These are phyloP conservation scores for Coffea canephora DNA, from an alignment of 257 asterid species.

Conservation along the genomic window DNA sequence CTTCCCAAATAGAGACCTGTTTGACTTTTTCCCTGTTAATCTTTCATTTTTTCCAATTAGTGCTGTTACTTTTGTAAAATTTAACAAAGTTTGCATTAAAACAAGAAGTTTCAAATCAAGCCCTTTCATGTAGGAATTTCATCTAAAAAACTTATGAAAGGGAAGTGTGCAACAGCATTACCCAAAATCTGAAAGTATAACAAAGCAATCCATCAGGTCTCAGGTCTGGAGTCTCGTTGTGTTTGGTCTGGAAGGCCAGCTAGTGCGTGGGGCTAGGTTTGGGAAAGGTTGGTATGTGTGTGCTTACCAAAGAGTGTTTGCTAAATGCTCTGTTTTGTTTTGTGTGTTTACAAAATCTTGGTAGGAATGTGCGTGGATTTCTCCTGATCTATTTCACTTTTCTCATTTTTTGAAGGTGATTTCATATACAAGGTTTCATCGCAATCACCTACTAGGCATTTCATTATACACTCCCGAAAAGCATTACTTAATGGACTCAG, in stretches of 20 bases:
- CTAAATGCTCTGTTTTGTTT: too few relatives aligned
- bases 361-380: conserved; percentile 15
- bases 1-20: background rate
- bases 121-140: background rate
- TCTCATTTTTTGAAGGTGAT: conserved; percentile 64
- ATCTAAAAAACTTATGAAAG: background rate
- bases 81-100: background rate
- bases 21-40: background rate
- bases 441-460: conserved; percentile 88
- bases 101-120: background rate
- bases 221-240: background rate
- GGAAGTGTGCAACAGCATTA: background rate
- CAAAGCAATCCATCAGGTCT: background rate
- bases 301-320: too few relatives aligned
- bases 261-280: background rate
- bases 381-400: conserved; percentile 9
- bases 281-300: background rate
- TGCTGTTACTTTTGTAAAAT: background rate
- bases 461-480: conserved; percentile 89
- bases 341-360: conserved; percentile 4
- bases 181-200: background rate
- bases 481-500: conserved; percentile 92
- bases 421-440: conserved; percentile 90
- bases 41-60: background rate
- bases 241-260: background rate